Conservation (phyloP, 306 rosid species). For the Mimosa bimucronata region DNA sequence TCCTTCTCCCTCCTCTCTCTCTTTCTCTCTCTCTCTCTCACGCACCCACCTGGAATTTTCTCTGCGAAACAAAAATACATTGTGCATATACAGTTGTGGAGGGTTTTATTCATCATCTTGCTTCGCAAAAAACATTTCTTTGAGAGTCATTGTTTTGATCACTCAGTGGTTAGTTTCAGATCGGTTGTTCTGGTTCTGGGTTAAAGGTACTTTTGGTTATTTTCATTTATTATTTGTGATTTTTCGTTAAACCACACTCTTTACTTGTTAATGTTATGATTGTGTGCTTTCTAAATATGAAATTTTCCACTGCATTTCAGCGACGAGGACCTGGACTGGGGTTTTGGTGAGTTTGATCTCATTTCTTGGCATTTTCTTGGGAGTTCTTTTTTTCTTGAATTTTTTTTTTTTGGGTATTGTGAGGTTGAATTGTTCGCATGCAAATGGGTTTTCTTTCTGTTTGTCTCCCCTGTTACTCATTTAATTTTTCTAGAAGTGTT, state of each 20-base stretch:
- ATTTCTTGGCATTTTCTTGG: slow-evolving; percentile 1
- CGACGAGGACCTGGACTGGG: slow-evolving; percentile 14
- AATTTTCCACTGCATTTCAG: slow-evolving; percentile 16
- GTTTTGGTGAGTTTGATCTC: slow-evolving; percentile 27
- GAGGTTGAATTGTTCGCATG: slow-evolving; percentile 45
- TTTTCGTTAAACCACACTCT: slow-evolving; percentile 25
- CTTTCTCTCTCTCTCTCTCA: background rate
- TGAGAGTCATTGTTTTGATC: slow-evolving; percentile 13
- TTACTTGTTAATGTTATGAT: background rate
- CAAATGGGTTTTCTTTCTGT: slow-evolving; percentile 31
- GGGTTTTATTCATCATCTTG: slow-evolving; percentile 11
- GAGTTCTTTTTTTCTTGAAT: background rate
- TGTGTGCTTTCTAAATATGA: background rate
- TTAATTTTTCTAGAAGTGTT: background rate
- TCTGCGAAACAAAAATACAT: slow-evolving; percentile 19
- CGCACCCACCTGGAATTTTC: slow-evolving; percentile 23
- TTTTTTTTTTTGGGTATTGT: background rate
- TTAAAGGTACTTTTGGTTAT: background rate
- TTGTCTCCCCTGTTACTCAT: background rate
- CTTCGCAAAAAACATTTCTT: background rate
- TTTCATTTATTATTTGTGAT: background rate
- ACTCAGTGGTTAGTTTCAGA: slow-evolving; percentile 27
- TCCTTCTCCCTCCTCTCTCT: background rate
- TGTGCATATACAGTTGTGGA: background rate
- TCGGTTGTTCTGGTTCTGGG: slow-evolving; percentile 27